Evolutionary conservation across 2,329 filamentous ascomycete species (phyloP).

Genomic region (Furcasterigmium sp.): DNA sequence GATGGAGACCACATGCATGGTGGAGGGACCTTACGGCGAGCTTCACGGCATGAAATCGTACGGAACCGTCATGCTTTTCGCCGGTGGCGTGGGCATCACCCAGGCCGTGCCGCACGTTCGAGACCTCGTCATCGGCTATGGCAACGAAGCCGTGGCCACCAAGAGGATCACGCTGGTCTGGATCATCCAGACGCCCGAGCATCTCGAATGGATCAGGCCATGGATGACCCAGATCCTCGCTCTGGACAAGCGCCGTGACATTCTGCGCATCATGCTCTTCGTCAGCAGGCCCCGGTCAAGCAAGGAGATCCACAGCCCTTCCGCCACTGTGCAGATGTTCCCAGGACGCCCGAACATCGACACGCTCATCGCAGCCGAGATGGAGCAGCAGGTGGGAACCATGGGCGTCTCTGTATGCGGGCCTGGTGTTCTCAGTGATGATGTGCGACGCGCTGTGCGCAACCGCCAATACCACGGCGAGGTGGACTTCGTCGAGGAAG

Average conservation of each 20-base stretch:
- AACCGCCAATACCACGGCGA: conserved; percentile 58
- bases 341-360: conserved; percentile 71
- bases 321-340: conserved; percentile 78
- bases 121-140: conserved; percentile 64
- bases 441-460: conserved; percentile 64
- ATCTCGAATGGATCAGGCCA: conserved; percentile 76
- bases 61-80: conserved; percentile 73
- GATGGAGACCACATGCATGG: conserved; percentile 58
- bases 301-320: conserved; percentile 76
- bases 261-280: conserved; percentile 73
- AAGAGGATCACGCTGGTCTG: conserved; percentile 71
- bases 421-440: conserved; percentile 67
- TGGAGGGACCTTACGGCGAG: conserved; percentile 75
- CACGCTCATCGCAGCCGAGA: conserved; percentile 66
- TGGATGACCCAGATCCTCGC: conserved; percentile 79
- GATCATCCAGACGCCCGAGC: conserved; percentile 74
- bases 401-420: conserved; percentile 73
- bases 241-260: conserved; percentile 69
- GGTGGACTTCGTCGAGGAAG: conserved; percentile 76
- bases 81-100: conserved; percentile 75
- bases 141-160: conserved; percentile 63
- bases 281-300: conserved; percentile 69
- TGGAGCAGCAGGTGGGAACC: conserved; percentile 68
- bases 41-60: conserved; percentile 68
- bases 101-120: conserved; percentile 73